Conservation (phyloP, 164 flowering plant species). For the Vitis riparia region DNA sequence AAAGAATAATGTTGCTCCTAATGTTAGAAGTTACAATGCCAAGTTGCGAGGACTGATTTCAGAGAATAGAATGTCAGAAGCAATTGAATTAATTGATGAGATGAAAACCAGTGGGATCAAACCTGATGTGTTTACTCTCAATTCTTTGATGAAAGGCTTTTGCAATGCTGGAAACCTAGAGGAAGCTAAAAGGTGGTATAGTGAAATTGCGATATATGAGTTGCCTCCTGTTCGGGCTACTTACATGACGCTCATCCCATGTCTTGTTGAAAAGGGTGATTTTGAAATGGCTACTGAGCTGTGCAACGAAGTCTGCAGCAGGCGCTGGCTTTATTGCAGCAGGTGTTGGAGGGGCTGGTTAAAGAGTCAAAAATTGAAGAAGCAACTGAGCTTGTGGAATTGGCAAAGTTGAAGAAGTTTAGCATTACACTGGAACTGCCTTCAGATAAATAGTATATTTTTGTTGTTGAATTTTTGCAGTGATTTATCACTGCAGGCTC, state of each 20-base stretch:
- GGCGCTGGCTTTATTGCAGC: conserved; percentile 11
- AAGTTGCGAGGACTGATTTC: conserved; percentile 34
- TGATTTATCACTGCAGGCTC: too few relatives aligned
- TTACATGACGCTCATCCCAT: conserved; percentile 14
- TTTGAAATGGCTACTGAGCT: conserved; percentile 28
- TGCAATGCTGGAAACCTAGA: conserved; percentile 28
- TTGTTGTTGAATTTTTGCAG: too few relatives aligned
- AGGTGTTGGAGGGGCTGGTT: conserved; percentile 35
- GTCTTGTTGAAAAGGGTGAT: conserved; percentile 34
- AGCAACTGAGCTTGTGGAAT: conserved; percentile 32
- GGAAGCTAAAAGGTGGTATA: conserved; percentile 39
- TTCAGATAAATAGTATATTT: too few relatives aligned
- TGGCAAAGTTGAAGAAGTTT: conserved; percentile 18
- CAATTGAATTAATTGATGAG: conserved; percentile 34
- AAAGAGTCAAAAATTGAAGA: conserved; percentile 28
- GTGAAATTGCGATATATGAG: conserved; percentile 14
- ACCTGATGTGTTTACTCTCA: conserved; percentile 28
- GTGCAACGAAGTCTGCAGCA: conserved; percentile 17
- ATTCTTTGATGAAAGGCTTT: conserved; percentile 31
- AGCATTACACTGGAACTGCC: too few relatives aligned
- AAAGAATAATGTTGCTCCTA: conserved; percentile 24
- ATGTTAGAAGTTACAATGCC: conserved; percentile 28
- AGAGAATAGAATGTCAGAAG: conserved; percentile 24
- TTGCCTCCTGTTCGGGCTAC: conserved; percentile 16
- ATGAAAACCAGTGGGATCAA: conserved; percentile 24